Percentiles rank a stretch among this genome's conserved stretches.
Evolutionary conservation across 2,329 filamentous ascomycete genomes (phyloP).

Genomic region (Pseudogymnoascus sp.): DNA sequence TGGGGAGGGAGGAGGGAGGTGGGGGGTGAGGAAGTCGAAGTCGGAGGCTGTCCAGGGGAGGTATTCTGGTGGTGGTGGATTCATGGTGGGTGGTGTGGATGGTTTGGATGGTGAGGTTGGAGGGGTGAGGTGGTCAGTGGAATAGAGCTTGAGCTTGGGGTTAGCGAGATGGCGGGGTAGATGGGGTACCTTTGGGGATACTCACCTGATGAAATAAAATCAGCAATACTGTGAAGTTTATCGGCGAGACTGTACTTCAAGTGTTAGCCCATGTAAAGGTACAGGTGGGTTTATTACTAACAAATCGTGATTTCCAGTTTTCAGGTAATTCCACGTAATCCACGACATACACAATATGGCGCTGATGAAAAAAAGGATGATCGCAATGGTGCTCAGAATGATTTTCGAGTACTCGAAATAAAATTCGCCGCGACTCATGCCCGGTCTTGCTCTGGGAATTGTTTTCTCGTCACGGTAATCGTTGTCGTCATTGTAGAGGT

Average conservation of each 20-base stretch:
- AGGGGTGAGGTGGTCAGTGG: neutral
- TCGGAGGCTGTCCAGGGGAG: neutral
- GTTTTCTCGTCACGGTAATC: neutral
- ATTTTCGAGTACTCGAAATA: neutral
- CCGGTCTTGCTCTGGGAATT: neutral
- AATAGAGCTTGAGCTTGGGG: neutral
- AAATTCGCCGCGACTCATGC: neutral
- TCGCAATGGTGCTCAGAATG: no score
- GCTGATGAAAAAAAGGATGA: neutral
- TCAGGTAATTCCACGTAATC: neutral
- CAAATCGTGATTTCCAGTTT: neutral
- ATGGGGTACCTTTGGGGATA: neutral
- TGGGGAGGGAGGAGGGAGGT: conserved; percentile 31
- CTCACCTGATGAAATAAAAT: neutral
- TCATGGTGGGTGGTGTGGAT: neutral
- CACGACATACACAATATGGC: neutral
- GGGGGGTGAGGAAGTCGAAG: neutral
- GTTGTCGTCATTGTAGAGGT: neutral
- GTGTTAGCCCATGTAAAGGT: neutral
- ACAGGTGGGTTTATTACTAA: neutral
- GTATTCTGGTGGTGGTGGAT: neutral
- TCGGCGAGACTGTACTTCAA: neutral
- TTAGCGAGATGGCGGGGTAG: neutral
- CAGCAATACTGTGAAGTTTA: neutral
- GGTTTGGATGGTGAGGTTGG: neutral